Evolutionary conservation across 1,139 yeast species (phyloP).

Genomic region (Debaryomycetaceae sp.): DNA sequence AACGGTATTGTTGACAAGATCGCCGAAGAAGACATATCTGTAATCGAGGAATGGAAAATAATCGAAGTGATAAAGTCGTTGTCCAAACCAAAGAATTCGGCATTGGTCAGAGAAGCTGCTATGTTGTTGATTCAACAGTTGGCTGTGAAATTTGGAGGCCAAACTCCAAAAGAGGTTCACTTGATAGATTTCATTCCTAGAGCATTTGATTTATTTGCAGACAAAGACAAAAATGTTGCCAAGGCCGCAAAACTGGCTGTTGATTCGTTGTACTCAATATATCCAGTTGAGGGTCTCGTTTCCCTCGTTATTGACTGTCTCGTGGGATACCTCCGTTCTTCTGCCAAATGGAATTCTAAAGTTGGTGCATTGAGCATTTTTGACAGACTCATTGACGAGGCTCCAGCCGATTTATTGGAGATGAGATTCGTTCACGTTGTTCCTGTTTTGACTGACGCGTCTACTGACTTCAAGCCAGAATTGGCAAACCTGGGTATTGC

Average conservation of each 20-base stretch:
- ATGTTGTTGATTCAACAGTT: conserved; percentile 65
- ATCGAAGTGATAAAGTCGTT: conserved; percentile 61
- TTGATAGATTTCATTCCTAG: conserved; percentile 54
- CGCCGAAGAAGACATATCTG: conserved; percentile 33
- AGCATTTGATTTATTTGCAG: conserved; percentile 68
- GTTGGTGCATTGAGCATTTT: conserved; percentile 71
- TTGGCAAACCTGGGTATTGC: conserved; percentile 80
- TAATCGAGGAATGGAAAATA: conserved; percentile 64
- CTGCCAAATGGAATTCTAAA: conserved; percentile 94
- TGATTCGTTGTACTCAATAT: conserved; percentile 64
- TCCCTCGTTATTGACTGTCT: conserved; percentile 62
- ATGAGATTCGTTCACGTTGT: conserved; percentile 72
- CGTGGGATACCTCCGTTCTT: conserved; percentile 62
- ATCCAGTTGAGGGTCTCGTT: conserved; percentile 78
- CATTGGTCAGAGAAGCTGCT: conserved; percentile 74
- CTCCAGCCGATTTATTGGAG: conserved; percentile 84
- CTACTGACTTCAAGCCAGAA: conserved; percentile 97
- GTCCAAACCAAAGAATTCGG: conserved; percentile 68
- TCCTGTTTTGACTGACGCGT: conserved; percentile 82
- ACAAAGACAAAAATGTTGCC: conserved; percentile 81
- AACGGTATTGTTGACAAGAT: conserved; percentile 52
- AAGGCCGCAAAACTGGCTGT: conserved; percentile 75
- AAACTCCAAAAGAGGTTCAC: conserved; percentile 72
- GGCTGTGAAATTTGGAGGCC: conserved; percentile 62
- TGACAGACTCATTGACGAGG: conserved; percentile 72